Conservation (phyloP, 1,284 basidiomycete species). For the Thelephora terrestris region DNA sequence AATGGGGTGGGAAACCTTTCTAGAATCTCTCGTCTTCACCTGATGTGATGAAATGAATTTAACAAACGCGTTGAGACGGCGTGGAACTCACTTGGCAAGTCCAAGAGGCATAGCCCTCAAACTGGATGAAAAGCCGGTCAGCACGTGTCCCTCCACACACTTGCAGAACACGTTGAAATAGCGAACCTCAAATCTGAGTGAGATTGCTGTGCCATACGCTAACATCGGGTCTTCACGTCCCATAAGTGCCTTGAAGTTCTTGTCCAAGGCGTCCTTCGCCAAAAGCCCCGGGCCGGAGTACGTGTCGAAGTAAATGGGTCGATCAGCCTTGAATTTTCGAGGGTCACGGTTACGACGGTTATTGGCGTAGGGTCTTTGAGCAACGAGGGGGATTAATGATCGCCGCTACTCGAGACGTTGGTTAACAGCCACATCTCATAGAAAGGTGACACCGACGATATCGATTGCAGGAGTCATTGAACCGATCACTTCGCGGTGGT, state of each 20-base stretch:
- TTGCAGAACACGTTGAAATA: background rate
- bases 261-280: background rate
- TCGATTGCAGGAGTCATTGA: no score
- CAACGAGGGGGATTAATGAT: no score
- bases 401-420: no score
- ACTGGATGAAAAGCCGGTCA: background rate
- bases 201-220: background rate
- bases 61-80: background rate
- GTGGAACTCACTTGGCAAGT: background rate
- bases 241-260: background rate
- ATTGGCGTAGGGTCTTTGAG: no score
- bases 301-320: no score
- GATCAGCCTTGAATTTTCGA: no score
- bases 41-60: background rate
- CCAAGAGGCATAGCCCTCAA: background rate
- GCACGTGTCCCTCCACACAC: background rate
- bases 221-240: background rate
- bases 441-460: no score
- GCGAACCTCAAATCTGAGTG: background rate
- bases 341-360: no score
- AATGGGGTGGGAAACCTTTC: background rate
- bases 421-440: no score
- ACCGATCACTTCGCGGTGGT: no score
- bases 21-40: background rate
- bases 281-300: background rate